Evolutionary conservation across 768 basidiomycete species (phyloP), one percentile per base, ranked within the genome.

Genomic region (Sistotremastrum suecicum): DNA sequence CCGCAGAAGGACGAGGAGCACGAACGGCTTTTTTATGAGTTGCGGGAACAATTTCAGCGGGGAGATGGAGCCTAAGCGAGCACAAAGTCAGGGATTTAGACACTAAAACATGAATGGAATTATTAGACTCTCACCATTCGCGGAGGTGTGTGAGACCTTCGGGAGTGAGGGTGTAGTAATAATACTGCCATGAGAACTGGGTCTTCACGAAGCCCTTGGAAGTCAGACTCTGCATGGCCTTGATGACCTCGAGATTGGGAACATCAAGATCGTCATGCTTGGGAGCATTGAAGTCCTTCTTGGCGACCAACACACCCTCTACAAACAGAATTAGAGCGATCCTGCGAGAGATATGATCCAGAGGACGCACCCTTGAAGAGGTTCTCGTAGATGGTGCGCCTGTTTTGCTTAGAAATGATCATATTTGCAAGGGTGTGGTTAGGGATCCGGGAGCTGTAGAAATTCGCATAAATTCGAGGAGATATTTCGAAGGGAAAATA

Each of bases 181-280:
- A 99, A 75, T 80, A 95, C 61, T 97, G 91, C 95, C 95, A 99
- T 42, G 85, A 90, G 75, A 98, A 98, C 63, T 90, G 94, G 55
- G 95, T 99, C 79, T 97, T 97, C 71, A 98, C 90, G 65, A 72
- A 80, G 47, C 94, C 92, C 57, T 66, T 70, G 47, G 76, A 78
- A 53, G 75, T 80, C 44, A 80, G 66, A 54, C 71, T 74, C 63
- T 77, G 76, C 69, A 75, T 72, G 48, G 75, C 75, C 71, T 80
- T 80, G 74, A 80, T 77, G 55, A 80, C 78, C 63, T 76, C 67
- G 52, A 80, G 71, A 67, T 80, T 80, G 49, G 71, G 68, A 58
- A 78, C 69, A 46, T 74, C 72, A 46, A 80, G 67, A 54, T 97
- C 91, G 62, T 92, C 89, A 62, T 99, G 95, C 66, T 92, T 90